These are phyloP conservation scores for Pterocarpus santalinus DNA, from an alignment of 306 rosid species.

Conservation along the genomic window DNA sequence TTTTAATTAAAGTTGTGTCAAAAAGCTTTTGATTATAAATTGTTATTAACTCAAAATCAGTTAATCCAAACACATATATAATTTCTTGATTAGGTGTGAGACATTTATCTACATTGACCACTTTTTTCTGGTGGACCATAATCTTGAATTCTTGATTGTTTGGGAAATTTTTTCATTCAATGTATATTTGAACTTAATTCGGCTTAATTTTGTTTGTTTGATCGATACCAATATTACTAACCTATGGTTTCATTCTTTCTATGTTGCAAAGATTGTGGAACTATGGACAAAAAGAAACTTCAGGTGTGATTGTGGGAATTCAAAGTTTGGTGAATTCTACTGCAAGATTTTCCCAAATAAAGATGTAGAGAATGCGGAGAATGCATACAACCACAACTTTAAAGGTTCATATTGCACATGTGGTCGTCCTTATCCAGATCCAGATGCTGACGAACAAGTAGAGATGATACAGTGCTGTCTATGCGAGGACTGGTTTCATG, in stretches of 20 bases:
- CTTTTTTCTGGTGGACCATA: not conserved
- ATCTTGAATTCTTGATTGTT: slow-evolving; percentile 10
- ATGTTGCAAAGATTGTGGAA: slow-evolving; percentile 78
- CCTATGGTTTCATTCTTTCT: slow-evolving; percentile 41
- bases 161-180: not conserved
- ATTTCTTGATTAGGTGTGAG: not conserved
- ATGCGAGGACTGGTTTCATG: slow-evolving; percentile 99
- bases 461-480: slow-evolving; percentile 98
- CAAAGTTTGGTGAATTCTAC: slow-evolving; percentile 87
- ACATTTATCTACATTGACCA: not conserved
- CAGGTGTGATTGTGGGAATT: slow-evolving; percentile 97
- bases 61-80: not conserved
- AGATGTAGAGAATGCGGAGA: slow-evolving; percentile 78
- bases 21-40: not conserved
- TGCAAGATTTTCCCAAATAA: slow-evolving; percentile 86
- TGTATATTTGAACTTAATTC: not conserved
- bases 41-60: not conserved
- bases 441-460: slow-evolving; percentile 86
- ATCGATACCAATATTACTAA: slow-evolving; percentile 8
- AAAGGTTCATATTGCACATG: slow-evolving; percentile 95
- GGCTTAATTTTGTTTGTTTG: slow-evolving; percentile 26
- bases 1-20: not conserved
- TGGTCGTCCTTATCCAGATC: slow-evolving; percentile 94
- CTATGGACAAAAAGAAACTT: slow-evolving; percentile 97
- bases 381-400: slow-evolving; percentile 89